Evolutionary conservation across 441 rosid genomes (phyloP).

Genomic region (Gossypium gossypioides): DNA sequence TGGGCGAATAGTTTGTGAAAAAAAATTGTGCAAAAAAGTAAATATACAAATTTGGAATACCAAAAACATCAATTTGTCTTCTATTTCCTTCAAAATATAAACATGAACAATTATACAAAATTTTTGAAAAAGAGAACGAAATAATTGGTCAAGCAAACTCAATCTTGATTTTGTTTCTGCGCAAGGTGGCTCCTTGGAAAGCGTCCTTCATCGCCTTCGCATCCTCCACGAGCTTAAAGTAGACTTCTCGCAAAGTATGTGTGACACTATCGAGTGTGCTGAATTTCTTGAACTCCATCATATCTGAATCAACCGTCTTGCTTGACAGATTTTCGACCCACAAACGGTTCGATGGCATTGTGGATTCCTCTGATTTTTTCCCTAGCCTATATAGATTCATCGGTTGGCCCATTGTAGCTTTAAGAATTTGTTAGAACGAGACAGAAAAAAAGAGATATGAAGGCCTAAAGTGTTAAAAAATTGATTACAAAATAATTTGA

Average conservation of each 20-base stretch:
- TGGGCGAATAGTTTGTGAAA: background rate
- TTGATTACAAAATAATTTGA: background rate
- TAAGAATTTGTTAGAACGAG: background rate
- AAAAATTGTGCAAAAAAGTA: background rate
- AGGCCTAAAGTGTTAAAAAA: background rate
- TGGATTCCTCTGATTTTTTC: slow-evolving; percentile 22
- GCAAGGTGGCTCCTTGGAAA: slow-evolving; percentile 37
- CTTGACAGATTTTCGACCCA: slow-evolving; percentile 61
- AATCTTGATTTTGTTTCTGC: too few species aligned
- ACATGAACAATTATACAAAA: slow-evolving; percentile 8
- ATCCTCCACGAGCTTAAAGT: slow-evolving; percentile 48
- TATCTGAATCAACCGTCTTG: slow-evolving; percentile 37
- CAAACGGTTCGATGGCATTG: slow-evolving; percentile 47
- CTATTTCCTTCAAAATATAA: background rate
- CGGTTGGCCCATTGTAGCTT: slow-evolving; percentile 22
- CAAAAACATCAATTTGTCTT: background rate
- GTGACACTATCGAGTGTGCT: slow-evolving; percentile 46
- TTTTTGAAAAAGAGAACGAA: slow-evolving; percentile 29
- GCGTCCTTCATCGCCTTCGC: slow-evolving; percentile 47
- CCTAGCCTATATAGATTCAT: slow-evolving; percentile 25
- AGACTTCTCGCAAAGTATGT: slow-evolving; percentile 41
- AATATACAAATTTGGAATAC: background rate
- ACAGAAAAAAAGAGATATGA: background rate
- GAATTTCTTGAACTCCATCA: slow-evolving; percentile 39
- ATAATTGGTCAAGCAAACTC: slow-evolving; percentile 33